These are phyloP conservation scores for Talaromyces piceae DNA, from an alignment of 2,329 filamentous ascomycete genomes.

Conservation along the genomic window DNA sequence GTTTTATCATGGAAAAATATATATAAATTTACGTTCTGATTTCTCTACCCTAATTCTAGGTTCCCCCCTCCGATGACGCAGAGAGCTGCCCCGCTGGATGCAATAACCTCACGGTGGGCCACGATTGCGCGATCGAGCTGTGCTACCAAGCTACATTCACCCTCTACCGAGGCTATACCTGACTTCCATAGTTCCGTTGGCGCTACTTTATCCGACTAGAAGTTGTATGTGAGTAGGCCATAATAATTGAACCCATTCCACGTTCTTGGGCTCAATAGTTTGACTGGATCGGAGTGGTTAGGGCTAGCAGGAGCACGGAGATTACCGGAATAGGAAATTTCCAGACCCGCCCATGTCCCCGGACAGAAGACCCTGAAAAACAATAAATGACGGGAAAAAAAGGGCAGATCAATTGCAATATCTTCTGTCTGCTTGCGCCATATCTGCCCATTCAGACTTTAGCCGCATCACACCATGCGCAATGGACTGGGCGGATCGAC, in stretches of 20 bases:
- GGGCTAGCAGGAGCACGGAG: background rate
- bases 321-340: background rate
- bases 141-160: too few relatives aligned
- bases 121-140: slow-evolving; percentile 31
- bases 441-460: background rate
- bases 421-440: background rate
- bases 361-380: too few relatives aligned
- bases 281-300: background rate
- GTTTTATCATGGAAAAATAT: too few relatives aligned
- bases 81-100: slow-evolving; percentile 1
- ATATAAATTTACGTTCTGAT: background rate
- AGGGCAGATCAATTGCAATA: background rate
- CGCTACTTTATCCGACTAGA: background rate
- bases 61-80: background rate
- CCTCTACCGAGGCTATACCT: background rate
- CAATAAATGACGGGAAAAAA: background rate
- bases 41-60: too few relatives aligned
- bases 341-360: too few relatives aligned
- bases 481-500: background rate
- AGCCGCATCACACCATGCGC: background rate
- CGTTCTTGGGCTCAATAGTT: background rate
- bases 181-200: background rate
- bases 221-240: background rate
- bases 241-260: background rate
- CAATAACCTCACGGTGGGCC: slow-evolving; percentile 31